Conservation (phyloP, 257 asterid genomes). For the Fraxinus cuspidata region DNA sequence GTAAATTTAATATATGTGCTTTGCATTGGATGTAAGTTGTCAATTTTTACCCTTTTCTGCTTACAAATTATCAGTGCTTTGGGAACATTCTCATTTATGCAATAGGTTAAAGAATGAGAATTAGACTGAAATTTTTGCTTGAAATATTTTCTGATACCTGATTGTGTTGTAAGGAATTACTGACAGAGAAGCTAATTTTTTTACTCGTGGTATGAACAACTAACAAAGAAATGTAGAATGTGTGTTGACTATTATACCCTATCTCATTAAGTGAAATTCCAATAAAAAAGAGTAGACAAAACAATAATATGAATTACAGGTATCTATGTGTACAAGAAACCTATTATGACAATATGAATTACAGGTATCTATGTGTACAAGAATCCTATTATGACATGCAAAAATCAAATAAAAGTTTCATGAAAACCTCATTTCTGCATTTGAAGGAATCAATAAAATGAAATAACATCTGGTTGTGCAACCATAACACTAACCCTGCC, state of each 20-base stretch:
- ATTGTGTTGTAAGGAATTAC: neutral
- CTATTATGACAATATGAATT: neutral
- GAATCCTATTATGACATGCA: neutral
- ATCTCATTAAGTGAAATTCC: neutral
- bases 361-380: neutral
- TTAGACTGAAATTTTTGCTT: neutral
- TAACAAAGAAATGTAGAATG: neutral
- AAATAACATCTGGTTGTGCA: neutral
- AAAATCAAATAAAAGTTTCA: neutral
- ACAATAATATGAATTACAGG: neutral
- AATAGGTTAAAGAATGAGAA: slow-evolving; percentile 1
- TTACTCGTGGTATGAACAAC: neutral
- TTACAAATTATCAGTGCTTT: slow-evolving; percentile 1
- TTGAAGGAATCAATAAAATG: neutral
- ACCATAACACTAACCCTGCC: neutral
- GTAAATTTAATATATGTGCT: slow-evolving; percentile 5
- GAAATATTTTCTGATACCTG: neutral
- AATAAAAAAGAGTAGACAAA: neutral
- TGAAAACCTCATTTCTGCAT: neutral
- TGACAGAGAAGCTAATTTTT: neutral
- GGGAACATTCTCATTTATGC: slow-evolving; percentile 4
- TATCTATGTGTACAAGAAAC: neutral
- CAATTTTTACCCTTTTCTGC: neutral
- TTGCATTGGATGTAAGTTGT: neutral
- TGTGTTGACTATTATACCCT: neutral